phyloP scores from a whole-genome alignment of 768 basidiomycete species.

The Leccinum broughii region DNA sequence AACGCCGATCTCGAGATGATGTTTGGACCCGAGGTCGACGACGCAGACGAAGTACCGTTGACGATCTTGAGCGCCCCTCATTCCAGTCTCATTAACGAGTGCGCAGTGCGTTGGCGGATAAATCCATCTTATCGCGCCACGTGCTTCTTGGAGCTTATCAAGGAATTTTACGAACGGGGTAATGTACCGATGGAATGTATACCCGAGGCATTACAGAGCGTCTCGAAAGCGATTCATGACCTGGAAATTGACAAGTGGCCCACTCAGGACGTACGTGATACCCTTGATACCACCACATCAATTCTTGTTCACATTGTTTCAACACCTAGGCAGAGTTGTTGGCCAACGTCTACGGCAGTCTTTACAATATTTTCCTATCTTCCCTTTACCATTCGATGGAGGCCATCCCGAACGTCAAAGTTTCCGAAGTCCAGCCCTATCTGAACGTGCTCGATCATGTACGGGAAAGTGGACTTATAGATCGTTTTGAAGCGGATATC shows the following conservation, averaged over 20 bases:
- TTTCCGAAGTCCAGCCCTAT: constrained; percentile 63
- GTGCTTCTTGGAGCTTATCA: constrained; percentile 84
- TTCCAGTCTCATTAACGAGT: constrained; percentile 81
- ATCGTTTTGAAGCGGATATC: constrained; percentile 73
- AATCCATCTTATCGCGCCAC: constrained; percentile 73
- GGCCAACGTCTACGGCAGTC: constrained; percentile 61
- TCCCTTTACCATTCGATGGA: constrained; percentile 85
- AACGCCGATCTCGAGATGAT: constrained; percentile 85
- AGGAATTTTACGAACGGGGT: constrained; percentile 82
- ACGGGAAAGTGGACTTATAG: constrained; percentile 66
- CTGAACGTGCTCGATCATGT: constrained; percentile 71
- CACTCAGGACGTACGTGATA: constrained; percentile 68
- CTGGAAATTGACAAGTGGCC: constrained; percentile 77
- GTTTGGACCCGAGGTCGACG: constrained; percentile 85
- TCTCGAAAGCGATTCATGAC: constrained; percentile 71
- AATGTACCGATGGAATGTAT: constrained; percentile 95
- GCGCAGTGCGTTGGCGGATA: constrained; percentile 88
- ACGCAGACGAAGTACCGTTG: constrained; percentile 92
- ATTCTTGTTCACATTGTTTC: constrained; percentile 9
- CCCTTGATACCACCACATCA: not conserved
- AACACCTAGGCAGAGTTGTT: constrained; percentile 62
- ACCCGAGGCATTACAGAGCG: constrained; percentile 79
- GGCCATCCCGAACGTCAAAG: constrained; percentile 69
- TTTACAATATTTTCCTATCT: constrained; percentile 88
- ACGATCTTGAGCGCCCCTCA: constrained; percentile 73